Evolutionary conservation across 2,329 filamentous ascomycete genomes (phyloP), one percentile per base, ranked within the genome.

Genomic region (Capronia americana): DNA sequence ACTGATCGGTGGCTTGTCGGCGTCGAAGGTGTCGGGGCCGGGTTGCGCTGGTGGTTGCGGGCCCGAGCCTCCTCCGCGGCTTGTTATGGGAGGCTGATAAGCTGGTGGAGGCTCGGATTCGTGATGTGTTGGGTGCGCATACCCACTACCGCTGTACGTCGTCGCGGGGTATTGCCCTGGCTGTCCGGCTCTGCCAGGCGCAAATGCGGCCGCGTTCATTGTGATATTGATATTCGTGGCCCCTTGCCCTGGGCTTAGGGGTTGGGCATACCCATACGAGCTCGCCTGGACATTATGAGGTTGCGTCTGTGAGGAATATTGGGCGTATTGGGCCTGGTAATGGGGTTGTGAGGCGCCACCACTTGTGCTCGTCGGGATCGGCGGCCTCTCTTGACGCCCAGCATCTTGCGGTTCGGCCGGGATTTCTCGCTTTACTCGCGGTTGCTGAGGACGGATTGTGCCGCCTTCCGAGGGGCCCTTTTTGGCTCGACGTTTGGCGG

Each of bases 11-110:
- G 61, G 53, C 41, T 62, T 59, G 6, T 62, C 48, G 3, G 64
- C 64, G 50, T 69, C 67, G 34, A 69, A 66, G 11, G 56, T 64
- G 26, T 69, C 67, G 4, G 67, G 67, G 23, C 63, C 67, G 23
- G 67, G 67, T 10, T 69, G 64, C 8, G 32, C 54, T 41, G 67
- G 66, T n/a, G 59, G 61, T 32, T 65, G 67, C 34, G 67, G 64
- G 17, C 54, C 51, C 28, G 61, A 58, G 48, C 53, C 53, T 46
- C 64, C 64, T 1, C 38, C 59, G 14, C 59, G 57, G 53, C 61
- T 65, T 32, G 51, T 57, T 26, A n/a, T 58, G 10, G 64, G 20
- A 32, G 64, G 61, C 14, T 69, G 64, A 48, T 69, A 69, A 17
- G 64, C 57, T 12, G 63, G 63, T 26, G 66, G 59, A 14, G 61